Evolutionary conservation across 768 basidiomycete species (phyloP).

Genomic region (Pleurotus citrinopileatus): DNA sequence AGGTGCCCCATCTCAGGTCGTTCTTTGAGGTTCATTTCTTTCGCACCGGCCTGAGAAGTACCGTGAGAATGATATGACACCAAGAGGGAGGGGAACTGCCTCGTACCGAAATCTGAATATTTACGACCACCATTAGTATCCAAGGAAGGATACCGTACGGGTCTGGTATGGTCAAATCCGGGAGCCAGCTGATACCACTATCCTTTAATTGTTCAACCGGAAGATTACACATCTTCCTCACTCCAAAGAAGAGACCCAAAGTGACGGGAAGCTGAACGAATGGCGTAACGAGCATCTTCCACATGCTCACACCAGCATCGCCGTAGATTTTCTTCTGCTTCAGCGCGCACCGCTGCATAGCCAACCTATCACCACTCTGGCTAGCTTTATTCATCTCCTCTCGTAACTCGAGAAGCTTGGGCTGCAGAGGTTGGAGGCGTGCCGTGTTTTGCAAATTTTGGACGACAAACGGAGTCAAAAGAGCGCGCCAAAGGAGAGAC

Average conservation of each 20-base stretch:
- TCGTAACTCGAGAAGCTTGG: constrained; percentile 45
- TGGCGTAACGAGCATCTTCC: constrained; percentile 44
- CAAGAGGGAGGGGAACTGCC: constrained; percentile 22
- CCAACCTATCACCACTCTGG: constrained; percentile 32
- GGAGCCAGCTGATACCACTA: constrained; percentile 72
- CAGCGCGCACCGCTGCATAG: constrained; percentile 52
- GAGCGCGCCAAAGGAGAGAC: constrained; percentile 56
- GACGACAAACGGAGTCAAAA: constrained; percentile 61
- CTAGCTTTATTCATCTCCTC: constrained; percentile 38
- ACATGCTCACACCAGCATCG: constrained; percentile 63
- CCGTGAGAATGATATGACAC: constrained; percentile 7
- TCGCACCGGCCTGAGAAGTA: constrained; percentile 37
- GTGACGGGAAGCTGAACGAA: constrained; percentile 75
- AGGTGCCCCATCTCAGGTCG: constrained; percentile 60
- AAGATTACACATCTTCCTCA: constrained; percentile 66
- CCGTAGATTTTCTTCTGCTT: constrained; percentile 56
- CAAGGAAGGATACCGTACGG: constrained; percentile 75
- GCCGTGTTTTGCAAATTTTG: constrained; percentile 55
- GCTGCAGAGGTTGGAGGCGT: constrained; percentile 57
- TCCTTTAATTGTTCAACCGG: constrained; percentile 73
- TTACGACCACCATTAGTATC: constrained; percentile 53
- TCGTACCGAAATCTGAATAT: constrained; percentile 70
- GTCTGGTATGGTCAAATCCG: constrained; percentile 76
- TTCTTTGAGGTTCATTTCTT: constrained; percentile 51
- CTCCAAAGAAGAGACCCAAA: constrained; percentile 79